These are phyloP conservation scores for Eragrostis tef DNA, from an alignment of 202 grass and related monocot genomes.

Conservation along the genomic window DNA sequence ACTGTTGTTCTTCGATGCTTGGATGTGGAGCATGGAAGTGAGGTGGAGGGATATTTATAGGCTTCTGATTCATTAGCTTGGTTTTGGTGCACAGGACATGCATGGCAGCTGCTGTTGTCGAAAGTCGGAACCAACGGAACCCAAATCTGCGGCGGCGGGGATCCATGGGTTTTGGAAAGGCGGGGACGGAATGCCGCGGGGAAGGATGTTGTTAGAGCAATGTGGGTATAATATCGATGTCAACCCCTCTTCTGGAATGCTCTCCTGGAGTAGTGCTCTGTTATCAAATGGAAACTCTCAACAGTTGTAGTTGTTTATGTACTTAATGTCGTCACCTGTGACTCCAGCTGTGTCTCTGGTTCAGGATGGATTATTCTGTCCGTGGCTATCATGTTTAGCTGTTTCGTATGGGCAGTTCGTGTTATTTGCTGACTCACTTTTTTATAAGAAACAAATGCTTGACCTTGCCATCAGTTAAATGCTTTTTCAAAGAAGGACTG, in stretches of 20 bases:
- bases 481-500: background rate
- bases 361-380: too few species aligned
- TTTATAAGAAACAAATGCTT: too few species aligned
- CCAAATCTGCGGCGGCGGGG: conserved; percentile 6
- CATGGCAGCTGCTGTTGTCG: background rate
- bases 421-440: too few species aligned
- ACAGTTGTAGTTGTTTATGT: too few species aligned
- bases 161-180: conserved; percentile 29
- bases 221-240: conserved; percentile 25
- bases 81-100: background rate
- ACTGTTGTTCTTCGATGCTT: conserved; percentile 10
- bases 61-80: background rate
- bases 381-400: too few species aligned
- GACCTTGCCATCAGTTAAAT: background rate
- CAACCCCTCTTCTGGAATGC: too few species aligned
- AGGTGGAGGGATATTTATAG: conserved; percentile 23
- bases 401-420: too few species aligned
- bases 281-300: too few species aligned
- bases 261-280: too few species aligned
- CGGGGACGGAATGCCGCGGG: background rate
- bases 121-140: background rate
- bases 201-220: background rate
- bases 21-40: conserved; percentile 20
- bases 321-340: background rate
- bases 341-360: background rate